Percentiles rank a stretch among this genome's conserved stretches.
Evolutionary conservation across 2,329 filamentous ascomycete species (phyloP).

Genomic region (Tolypocladium pustulatum): DNA sequence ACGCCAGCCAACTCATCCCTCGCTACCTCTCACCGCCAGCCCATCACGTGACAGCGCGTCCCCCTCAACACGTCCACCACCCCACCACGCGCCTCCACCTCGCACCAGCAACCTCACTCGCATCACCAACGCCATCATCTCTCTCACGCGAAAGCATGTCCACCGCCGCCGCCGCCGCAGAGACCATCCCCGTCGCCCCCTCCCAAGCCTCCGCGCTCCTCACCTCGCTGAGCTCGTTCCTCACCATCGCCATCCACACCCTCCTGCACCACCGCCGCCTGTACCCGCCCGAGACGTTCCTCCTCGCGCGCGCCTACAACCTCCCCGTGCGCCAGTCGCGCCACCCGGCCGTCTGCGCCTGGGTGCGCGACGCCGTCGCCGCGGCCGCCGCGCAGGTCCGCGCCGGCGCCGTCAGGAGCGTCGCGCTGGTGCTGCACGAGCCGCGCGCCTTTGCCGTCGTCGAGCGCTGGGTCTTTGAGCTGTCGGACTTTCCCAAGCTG

Average conservation of each 20-base stretch:
- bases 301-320: constrained; percentile 72
- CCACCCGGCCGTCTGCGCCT: constrained; percentile 75
- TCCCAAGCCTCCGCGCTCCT: constrained; percentile 39
- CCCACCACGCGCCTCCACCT: not conserved
- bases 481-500: constrained; percentile 31
- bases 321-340: constrained; percentile 76
- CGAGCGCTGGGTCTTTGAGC: constrained; percentile 53
- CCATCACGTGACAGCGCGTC: not conserved
- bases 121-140: not conserved
- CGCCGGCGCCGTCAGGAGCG: constrained; percentile 34
- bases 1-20: not conserved
- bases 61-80: not conserved
- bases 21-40: too few relatives aligned
- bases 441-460: constrained; percentile 29
- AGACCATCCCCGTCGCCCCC: constrained; percentile 17
- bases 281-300: constrained; percentile 70
- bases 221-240: constrained; percentile 64
- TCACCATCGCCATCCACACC: constrained; percentile 74
- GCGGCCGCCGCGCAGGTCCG: constrained; percentile 63
- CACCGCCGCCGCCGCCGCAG: not conserved
- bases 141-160: not conserved
- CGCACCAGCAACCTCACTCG: not conserved
- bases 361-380: constrained; percentile 71
- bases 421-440: constrained; percentile 38
- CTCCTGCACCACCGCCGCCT: constrained; percentile 73